Percentiles rank a stretch among this genome's conserved stretches.
phyloP scores from a whole-genome alignment of 2,329 filamentous ascomycete species.

The Trematosphaeria pertusa region DNA sequence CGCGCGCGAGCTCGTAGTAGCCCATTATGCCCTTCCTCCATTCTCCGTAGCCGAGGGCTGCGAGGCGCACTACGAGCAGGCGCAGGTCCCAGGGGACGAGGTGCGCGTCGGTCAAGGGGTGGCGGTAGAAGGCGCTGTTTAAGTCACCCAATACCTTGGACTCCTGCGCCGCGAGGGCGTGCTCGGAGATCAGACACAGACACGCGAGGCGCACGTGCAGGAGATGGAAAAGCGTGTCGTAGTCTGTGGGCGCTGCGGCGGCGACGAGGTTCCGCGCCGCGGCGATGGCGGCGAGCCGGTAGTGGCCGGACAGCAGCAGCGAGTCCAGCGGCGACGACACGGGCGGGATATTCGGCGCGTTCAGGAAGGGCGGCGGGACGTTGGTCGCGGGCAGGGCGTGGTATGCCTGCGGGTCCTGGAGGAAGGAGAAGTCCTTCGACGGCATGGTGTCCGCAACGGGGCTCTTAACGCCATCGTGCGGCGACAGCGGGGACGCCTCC shows the following conservation, averaged over 20 bases:
- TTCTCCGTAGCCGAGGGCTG: constrained; percentile 86
- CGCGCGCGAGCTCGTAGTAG: constrained; percentile 85
- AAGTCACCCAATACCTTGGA: constrained; percentile 68
- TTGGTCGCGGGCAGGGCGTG: constrained; percentile 75
- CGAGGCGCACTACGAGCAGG: constrained; percentile 80
- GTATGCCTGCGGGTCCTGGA: constrained; percentile 81
- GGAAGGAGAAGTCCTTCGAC: constrained; percentile 79
- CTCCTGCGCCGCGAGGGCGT: constrained; percentile 64
- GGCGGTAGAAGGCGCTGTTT: constrained; percentile 59
- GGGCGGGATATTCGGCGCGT: constrained; percentile 69
- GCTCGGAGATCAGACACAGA: constrained; percentile 77
- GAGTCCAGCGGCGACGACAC: constrained; percentile 66
- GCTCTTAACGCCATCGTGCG: constrained; percentile 25
- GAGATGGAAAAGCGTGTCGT: constrained; percentile 73
- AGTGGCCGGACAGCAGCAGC: constrained; percentile 76
- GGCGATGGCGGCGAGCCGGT: constrained; percentile 77
- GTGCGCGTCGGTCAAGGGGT: constrained; percentile 55
- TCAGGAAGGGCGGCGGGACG: constrained; percentile 71
- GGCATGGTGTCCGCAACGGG: constrained; percentile 43
- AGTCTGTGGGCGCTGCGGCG: constrained; percentile 61
- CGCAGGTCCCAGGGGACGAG: constrained; percentile 89
- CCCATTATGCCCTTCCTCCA: constrained; percentile 84
- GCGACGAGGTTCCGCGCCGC: constrained; percentile 68
- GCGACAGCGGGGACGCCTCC: constrained; percentile 24
- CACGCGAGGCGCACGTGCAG: constrained; percentile 84